Percentiles rank a stretch among this genome's conserved stretches.
These are phyloP conservation scores for Spathaspora gorwiae DNA, from an alignment of 805 yeast genomes.

Conservation along the genomic window DNA sequence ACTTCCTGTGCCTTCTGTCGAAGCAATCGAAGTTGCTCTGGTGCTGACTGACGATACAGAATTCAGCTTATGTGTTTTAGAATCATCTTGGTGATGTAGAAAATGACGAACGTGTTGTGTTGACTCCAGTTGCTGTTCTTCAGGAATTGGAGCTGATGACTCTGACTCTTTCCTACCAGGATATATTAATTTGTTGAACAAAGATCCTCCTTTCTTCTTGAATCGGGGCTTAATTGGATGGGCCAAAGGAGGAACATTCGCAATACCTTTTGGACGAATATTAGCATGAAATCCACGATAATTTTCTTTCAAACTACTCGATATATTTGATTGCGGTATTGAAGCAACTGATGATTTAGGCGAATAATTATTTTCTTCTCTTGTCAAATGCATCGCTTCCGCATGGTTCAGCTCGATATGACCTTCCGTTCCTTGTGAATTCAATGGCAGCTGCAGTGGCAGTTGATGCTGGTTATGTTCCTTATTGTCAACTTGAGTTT, in stretches of 20 bases:
- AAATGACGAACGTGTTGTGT: background rate
- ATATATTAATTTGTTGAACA: constrained; percentile 38
- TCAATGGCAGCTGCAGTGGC: background rate
- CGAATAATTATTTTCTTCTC: constrained; percentile 1
- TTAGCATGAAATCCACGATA: constrained; percentile 41
- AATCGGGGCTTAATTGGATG: constrained; percentile 49
- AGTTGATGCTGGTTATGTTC: background rate
- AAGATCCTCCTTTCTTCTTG: constrained; percentile 32
- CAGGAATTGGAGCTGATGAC: background rate
- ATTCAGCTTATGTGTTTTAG: background rate
- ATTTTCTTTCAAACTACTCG: constrained; percentile 13
- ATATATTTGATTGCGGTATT: constrained; percentile 5
- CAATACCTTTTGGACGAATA: constrained; percentile 21
- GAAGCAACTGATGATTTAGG: constrained; percentile 22
- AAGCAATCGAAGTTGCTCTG: background rate
- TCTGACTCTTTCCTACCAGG: constrained; percentile 24
- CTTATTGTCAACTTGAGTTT: background rate
- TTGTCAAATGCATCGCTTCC: background rate
- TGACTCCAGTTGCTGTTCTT: background rate
- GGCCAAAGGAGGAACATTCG: constrained; percentile 41
- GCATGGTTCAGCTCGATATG: background rate
- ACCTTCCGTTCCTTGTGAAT: background rate
- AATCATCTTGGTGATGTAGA: background rate
- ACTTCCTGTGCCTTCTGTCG: background rate
- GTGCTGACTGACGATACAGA: background rate